A percentile compares a stretch with the other conserved stretches of the same genome.
phyloP scores from a whole-genome alignment of 83 land plant species.

The Thuja plicata region DNA sequence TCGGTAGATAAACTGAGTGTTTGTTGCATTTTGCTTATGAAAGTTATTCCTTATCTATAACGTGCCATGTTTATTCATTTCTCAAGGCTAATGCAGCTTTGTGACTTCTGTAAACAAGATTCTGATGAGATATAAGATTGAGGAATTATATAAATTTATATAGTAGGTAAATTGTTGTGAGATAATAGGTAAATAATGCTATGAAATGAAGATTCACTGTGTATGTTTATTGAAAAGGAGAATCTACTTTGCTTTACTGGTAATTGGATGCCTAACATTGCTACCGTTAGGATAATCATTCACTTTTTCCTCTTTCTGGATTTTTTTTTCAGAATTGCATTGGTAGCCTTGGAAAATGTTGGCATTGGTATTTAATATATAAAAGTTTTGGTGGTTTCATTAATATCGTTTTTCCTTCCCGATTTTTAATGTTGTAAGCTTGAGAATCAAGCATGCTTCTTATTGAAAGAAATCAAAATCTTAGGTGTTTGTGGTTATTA shows the following conservation, averaged over 20 bases:
- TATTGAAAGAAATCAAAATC: not conserved
- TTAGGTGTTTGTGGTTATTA: not conserved
- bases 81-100: not conserved
- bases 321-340: not conserved
- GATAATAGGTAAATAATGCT: not conserved
- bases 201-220: not conserved
- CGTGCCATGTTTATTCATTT: not conserved
- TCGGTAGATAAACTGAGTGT: not conserved
- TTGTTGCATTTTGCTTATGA: not conserved
- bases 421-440: not conserved
- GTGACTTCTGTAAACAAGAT: not conserved
- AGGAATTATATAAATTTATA: not conserved
- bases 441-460: not conserved
- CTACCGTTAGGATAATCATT: not conserved
- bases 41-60: not conserved
- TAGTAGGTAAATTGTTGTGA: not conserved
- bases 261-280: not conserved
- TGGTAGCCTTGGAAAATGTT: not conserved
- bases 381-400: not conserved
- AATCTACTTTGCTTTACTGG: not conserved
- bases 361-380: not conserved
- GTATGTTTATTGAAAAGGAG: not conserved
- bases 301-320: not conserved
- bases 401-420: not conserved
- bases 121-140: not conserved